phyloP scores from a whole-genome alignment of 148 eudicot genomes.

The Fagopyrum homotropicum region DNA sequence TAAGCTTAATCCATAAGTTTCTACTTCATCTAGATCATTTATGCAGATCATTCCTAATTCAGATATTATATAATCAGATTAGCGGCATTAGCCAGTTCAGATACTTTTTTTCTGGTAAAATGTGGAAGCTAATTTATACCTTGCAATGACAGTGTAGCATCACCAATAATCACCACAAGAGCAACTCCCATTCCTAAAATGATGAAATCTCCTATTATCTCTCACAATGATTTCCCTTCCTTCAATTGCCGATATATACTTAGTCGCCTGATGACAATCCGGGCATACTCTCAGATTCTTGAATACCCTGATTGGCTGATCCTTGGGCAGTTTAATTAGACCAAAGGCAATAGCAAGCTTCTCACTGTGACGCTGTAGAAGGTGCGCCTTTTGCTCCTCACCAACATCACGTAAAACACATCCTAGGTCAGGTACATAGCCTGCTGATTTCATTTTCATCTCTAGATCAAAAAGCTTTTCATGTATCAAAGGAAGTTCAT shows the following conservation, averaged over 20 bases:
- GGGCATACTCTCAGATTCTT: conserved; percentile 46
- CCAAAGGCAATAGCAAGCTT: conserved; percentile 19
- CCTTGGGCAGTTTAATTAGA: conserved; percentile 35
- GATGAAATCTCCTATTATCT: conserved; percentile 15
- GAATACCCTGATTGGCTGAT: conserved; percentile 32
- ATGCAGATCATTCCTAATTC: too few relatives aligned
- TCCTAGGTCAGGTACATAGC: conserved; percentile 40
- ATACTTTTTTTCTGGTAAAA: too few relatives aligned
- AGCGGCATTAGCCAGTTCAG: too few relatives aligned
- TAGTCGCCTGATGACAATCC: conserved; percentile 42
- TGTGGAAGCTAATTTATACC: not conserved
- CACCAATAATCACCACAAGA: conserved; percentile 47
- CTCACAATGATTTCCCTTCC: conserved; percentile 39
- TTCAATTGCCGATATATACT: conserved; percentile 31
- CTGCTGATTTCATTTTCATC: conserved; percentile 21
- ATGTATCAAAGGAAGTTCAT: conserved; percentile 31
- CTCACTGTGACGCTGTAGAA: conserved; percentile 35
- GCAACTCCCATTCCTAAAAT: conserved; percentile 40
- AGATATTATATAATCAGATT: too few relatives aligned
- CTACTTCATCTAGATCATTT: too few relatives aligned
- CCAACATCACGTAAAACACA: conserved; percentile 38
- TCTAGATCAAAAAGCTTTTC: conserved; percentile 37
- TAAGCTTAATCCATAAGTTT: too few relatives aligned
- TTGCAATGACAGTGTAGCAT: conserved; percentile 22
- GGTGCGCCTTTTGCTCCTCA: conserved; percentile 37